phyloP scores from a whole-genome alignment of 257 asterid species.

The Petunia secreta region DNA sequence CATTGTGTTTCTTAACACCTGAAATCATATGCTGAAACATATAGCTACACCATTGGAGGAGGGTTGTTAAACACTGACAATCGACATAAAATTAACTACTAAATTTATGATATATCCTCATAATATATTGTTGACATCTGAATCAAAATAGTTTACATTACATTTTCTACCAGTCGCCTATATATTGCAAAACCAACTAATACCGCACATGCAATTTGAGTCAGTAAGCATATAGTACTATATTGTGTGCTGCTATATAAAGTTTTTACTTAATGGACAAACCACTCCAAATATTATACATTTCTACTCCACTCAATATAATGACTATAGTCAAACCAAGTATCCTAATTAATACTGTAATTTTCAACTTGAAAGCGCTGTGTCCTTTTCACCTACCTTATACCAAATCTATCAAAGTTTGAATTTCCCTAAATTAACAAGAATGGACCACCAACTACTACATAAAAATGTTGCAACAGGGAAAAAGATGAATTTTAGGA shows the following conservation, averaged over 20 bases:
- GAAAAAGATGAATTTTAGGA: neutral
- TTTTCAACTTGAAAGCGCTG: neutral
- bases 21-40: too few species aligned
- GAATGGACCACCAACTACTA: slow-evolving; percentile 12
- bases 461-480: neutral
- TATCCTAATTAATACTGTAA: neutral
- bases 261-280: neutral
- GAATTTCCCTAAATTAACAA: neutral
- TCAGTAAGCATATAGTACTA: neutral
- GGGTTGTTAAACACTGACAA: too few species aligned
- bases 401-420: neutral
- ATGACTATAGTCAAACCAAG: neutral
- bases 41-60: too few species aligned
- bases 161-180: neutral
- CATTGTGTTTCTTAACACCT: too few species aligned
- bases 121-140: neutral
- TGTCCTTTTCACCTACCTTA: neutral
- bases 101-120: too few species aligned
- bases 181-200: slow-evolving; percentile 18
- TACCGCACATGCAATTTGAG: slow-evolving; percentile 13
- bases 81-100: too few species aligned
- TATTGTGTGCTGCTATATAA: neutral
- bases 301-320: too few species aligned
- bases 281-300: neutral
- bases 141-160: neutral